These are phyloP conservation scores for Vachellia collinsii DNA, from an alignment of 306 rosid species.

Conservation along the genomic window DNA sequence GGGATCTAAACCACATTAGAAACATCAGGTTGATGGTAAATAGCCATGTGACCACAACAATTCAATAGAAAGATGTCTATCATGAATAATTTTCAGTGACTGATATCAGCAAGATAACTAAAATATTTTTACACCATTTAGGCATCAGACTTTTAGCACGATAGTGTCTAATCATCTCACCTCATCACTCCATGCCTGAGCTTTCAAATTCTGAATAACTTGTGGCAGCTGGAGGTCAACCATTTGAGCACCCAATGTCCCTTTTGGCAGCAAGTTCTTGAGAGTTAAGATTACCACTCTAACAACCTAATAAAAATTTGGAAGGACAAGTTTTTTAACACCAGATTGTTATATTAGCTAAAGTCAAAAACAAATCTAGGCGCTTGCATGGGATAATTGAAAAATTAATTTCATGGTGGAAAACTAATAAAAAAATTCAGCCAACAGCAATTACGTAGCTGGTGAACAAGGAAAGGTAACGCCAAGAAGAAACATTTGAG, in stretches of 20 bases:
- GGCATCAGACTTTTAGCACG: slow-evolving; percentile 17
- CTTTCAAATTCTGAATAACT: slow-evolving; percentile 92
- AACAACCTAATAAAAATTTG: slow-evolving; percentile 71
- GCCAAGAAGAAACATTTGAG: background rate
- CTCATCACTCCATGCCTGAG: slow-evolving; percentile 99
- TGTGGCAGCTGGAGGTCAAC: slow-evolving; percentile 96
- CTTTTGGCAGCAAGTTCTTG: slow-evolving; percentile 84
- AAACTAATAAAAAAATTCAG: slow-evolving; percentile 26
- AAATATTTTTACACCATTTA: background rate
- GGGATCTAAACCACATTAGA: background rate
- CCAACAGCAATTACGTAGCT: slow-evolving; percentile 17
- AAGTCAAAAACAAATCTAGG: slow-evolving; percentile 26
- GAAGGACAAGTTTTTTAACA: slow-evolving; percentile 38
- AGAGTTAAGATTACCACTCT: slow-evolving; percentile 91
- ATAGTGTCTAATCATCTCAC: slow-evolving; percentile 51
- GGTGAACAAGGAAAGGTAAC: background rate
- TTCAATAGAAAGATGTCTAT: slow-evolving; percentile 21
- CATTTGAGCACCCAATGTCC: slow-evolving; percentile 94
- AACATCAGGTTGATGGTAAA: background rate
- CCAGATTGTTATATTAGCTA: slow-evolving; percentile 31
- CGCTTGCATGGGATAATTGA: slow-evolving; percentile 22
- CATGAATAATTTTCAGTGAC: background rate
- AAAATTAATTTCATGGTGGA: background rate
- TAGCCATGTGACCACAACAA: slow-evolving; percentile 15
- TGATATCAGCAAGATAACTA: background rate